Conservation (phyloP, 768 basidiomycete species). For the Agaricus blazei region DNA sequence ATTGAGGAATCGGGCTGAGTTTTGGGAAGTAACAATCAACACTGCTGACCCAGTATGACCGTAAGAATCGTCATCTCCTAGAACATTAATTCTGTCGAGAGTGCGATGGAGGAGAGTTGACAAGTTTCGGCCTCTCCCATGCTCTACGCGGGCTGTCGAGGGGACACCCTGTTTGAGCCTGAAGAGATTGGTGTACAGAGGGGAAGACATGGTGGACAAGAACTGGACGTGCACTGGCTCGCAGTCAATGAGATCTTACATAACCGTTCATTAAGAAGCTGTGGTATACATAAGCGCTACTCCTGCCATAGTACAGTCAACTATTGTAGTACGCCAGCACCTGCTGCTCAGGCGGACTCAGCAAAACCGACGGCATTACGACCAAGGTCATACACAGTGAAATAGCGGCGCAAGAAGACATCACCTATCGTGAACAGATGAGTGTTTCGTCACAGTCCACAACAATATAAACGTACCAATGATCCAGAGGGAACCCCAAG, state of each 20-base stretch:
- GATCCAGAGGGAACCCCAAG: constrained; percentile 82
- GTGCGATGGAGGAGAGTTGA: constrained; percentile 20
- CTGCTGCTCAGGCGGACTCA: constrained; percentile 20
- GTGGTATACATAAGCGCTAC: neutral
- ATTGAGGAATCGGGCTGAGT: neutral
- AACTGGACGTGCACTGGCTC: neutral
- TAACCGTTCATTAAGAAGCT: neutral
- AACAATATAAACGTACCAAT: constrained; percentile 49
- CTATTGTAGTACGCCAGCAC: neutral
- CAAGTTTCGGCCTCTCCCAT: constrained; percentile 21
- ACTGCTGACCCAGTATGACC: constrained; percentile 66
- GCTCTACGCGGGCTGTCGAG: constrained; percentile 19
- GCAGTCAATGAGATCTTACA: neutral
- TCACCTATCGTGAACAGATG: constrained; percentile 45
- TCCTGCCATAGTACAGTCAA: neutral
- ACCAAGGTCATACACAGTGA: constrained; percentile 84
- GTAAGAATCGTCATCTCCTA: constrained; percentile 46
- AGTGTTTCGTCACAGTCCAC: neutral
- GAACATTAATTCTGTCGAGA: constrained; percentile 66
- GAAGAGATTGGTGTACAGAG: constrained; percentile 9
- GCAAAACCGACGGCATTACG: constrained; percentile 85
- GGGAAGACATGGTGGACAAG: constrained; percentile 1
- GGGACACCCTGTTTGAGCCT: constrained; percentile 10
- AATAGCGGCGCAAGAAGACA: constrained; percentile 88
- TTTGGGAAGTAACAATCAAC: neutral